phyloP scores from a whole-genome alignment of 2,329 filamentous ascomycete genomes.

The Ophiosphaerella herpotricha region DNA sequence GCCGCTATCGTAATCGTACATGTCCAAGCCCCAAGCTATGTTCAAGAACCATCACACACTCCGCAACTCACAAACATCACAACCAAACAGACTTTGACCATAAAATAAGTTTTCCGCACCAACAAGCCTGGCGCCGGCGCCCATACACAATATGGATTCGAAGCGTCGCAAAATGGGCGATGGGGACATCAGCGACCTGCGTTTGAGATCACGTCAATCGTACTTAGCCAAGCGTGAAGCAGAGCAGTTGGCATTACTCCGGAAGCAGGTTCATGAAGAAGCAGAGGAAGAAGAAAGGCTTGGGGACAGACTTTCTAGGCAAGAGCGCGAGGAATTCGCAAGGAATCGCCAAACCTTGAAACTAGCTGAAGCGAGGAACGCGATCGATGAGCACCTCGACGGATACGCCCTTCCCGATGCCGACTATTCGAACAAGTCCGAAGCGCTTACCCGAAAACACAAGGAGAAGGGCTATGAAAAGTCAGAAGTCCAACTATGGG shows the following conservation, averaged over 20 bases:
- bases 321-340: constrained; percentile 85
- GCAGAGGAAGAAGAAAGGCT: constrained; percentile 70
- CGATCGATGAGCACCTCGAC: constrained; percentile 89
- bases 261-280: constrained; percentile 90
- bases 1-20: no score
- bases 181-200: constrained; percentile 68
- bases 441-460: constrained; percentile 84
- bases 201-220: constrained; percentile 83
- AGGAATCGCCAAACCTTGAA: constrained; percentile 79
- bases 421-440: constrained; percentile 92
- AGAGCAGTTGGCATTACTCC: constrained; percentile 81
- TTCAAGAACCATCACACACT: no score
- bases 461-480: constrained; percentile 87
- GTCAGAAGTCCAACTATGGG: constrained; percentile 96
- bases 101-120: no score
- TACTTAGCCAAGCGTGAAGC: constrained; percentile 92
- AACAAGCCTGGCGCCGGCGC: no score
- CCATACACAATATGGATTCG: constrained; percentile 24
- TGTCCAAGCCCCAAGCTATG: no score
- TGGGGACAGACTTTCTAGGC: constrained; percentile 74
- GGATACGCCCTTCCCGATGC: constrained; percentile 87
- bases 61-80: no score
- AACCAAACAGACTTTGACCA: no score
- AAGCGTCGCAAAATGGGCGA: constrained; percentile 35
- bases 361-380: constrained; percentile 80